These are phyloP conservation scores for Ceratocystis lukuohia DNA, from an alignment of 2,329 filamentous ascomycete genomes.

Conservation along the genomic window DNA sequence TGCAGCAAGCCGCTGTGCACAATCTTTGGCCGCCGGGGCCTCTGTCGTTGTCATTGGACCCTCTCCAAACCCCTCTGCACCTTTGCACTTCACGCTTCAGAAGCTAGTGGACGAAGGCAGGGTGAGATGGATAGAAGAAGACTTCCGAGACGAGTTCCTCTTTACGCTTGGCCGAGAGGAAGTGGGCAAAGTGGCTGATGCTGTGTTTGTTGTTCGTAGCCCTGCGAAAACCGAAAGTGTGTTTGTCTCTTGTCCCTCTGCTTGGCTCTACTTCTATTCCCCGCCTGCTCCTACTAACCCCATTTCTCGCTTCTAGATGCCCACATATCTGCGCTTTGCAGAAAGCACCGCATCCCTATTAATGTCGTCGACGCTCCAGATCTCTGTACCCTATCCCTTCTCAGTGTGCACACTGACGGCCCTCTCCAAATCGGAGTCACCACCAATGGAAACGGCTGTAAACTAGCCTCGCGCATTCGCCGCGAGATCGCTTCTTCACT, in stretches of 20 bases:
- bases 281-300: background rate
- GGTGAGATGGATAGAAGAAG: constrained; percentile 50
- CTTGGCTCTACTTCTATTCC: background rate
- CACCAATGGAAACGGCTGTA: constrained; percentile 88
- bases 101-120: constrained; percentile 52
- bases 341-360: constrained; percentile 69
- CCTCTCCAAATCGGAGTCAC: constrained; percentile 91
- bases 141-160: constrained; percentile 59
- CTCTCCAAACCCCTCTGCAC: constrained; percentile 40
- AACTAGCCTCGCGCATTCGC: constrained; percentile 76
- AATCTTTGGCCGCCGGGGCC: constrained; percentile 71
- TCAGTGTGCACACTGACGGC: constrained; percentile 80
- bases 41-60: constrained; percentile 60
- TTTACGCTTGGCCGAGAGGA: constrained; percentile 66
- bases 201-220: constrained; percentile 61
- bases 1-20: constrained; percentile 68
- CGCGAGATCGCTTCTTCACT: constrained; percentile 74
- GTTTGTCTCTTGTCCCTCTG: background rate
- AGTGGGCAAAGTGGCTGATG: constrained; percentile 67
- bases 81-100: constrained; percentile 44
- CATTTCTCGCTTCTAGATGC: constrained; percentile 31
- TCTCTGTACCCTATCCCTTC: constrained; percentile 78
- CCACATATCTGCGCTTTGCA: constrained; percentile 62
- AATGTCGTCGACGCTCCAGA: constrained; percentile 81
- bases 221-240: constrained; percentile 25